phyloP scores from a whole-genome alignment of 2,329 filamentous ascomycete genomes.

The Keithomyces neogunnii region DNA sequence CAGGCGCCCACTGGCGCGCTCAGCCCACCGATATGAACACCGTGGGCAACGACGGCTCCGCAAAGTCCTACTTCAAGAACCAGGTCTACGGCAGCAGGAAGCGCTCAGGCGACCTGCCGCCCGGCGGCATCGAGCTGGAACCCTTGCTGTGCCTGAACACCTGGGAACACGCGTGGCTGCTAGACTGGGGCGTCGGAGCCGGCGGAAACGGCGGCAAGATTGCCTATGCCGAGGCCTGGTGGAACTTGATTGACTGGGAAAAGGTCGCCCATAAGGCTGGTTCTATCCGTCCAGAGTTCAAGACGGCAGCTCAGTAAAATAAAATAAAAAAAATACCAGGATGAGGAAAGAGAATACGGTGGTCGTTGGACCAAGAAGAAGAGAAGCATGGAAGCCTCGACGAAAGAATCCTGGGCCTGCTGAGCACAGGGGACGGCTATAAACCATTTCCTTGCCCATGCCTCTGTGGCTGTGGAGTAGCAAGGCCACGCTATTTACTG shows the following conservation, averaged over 20 bases:
- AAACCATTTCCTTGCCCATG: not conserved
- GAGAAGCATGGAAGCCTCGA: not conserved
- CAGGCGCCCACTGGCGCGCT: constrained; percentile 72
- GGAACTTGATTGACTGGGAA: constrained; percentile 80
- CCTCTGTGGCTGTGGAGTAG: not conserved
- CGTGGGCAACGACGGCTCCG: constrained; percentile 30
- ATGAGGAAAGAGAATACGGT: not conserved
- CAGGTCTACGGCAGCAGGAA: constrained; percentile 21
- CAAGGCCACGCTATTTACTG: constrained; percentile 6
- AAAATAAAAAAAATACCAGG: not conserved
- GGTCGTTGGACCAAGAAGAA: not conserved
- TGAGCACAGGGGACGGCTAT: too few species aligned
- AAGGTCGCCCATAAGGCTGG: constrained; percentile 45
- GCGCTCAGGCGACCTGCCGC: constrained; percentile 34
- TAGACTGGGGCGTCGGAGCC: constrained; percentile 60
- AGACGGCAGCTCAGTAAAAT: constrained; percentile 11
- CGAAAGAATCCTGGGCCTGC: too few species aligned
- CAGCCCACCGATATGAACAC: constrained; percentile 65
- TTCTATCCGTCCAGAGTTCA: constrained; percentile 25
- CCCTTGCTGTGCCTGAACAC: constrained; percentile 89
- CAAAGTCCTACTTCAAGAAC: constrained; percentile 30
- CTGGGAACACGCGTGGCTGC: constrained; percentile 90
- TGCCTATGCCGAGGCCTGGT: constrained; percentile 72
- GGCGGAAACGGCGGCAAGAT: constrained; percentile 63
- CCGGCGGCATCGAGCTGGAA: constrained; percentile 59